Conservation (phyloP, 2,329 filamentous ascomycete genomes). For the Colletotrichum sp. region DNA sequence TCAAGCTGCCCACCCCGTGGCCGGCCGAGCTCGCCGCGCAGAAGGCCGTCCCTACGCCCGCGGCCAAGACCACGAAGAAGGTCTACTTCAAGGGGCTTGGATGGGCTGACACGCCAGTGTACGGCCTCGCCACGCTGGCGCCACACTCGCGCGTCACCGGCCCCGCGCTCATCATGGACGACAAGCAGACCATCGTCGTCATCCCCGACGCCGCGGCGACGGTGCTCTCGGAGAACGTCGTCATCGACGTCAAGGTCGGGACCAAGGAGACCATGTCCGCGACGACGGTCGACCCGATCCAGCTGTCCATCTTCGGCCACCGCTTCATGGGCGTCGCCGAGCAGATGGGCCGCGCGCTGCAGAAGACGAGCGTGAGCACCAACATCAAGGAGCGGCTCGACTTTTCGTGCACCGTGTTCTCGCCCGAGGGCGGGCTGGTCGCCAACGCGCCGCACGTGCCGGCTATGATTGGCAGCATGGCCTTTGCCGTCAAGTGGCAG, state of each 20-base stretch:
- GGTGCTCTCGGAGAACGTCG: conserved; percentile 49
- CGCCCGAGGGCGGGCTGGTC: conserved; percentile 74
- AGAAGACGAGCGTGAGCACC: conserved; percentile 78
- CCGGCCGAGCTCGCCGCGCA: neutral
- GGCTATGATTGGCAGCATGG: conserved; percentile 80
- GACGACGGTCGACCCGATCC: conserved; percentile 67
- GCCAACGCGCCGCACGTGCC: conserved; percentile 80
- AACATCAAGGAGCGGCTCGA: conserved; percentile 85
- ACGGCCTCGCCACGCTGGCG: conserved; percentile 67
- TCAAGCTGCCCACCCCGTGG: conserved; percentile 6
- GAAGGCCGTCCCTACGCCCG: neutral
- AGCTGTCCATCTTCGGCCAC: conserved; percentile 79
- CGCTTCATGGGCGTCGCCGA: conserved; percentile 86
- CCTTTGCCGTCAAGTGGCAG: conserved; percentile 76
- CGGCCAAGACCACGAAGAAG: conserved; percentile 8
- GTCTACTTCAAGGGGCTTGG: conserved; percentile 23
- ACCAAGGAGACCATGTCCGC: conserved; percentile 15
- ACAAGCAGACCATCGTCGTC: conserved; percentile 75
- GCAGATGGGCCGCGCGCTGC: conserved; percentile 81
- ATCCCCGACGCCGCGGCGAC: conserved; percentile 60
- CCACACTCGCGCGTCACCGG: conserved; percentile 67
- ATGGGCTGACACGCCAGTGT: conserved; percentile 64
- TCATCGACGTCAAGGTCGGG: conserved; percentile 38
- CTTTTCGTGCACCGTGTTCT: conserved; percentile 82
- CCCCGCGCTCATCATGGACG: conserved; percentile 72